Evolutionary conservation across 768 basidiomycete species (phyloP).

Genomic region (Hypholoma sublateritium): DNA sequence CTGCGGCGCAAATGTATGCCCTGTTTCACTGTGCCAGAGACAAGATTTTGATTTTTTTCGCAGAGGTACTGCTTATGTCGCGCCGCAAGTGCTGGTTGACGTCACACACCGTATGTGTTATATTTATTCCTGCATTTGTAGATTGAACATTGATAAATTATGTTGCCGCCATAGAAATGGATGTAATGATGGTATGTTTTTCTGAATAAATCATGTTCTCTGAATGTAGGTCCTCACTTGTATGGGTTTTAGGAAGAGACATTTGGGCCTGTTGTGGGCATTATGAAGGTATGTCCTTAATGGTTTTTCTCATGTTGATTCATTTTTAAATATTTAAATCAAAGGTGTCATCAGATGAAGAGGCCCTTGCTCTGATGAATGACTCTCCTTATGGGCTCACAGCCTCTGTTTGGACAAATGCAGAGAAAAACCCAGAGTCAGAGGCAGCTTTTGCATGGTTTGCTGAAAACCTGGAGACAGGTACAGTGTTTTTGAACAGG

Average conservation of each 20-base stretch:
- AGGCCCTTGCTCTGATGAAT: conserved; percentile 91
- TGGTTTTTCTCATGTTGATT: background rate
- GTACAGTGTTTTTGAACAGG: conserved; percentile 93
- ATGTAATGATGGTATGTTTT: conserved; percentile 79
- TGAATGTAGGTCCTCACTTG: background rate
- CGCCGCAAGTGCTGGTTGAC: conserved; percentile 86
- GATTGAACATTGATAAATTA: background rate
- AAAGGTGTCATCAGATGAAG: conserved; percentile 80
- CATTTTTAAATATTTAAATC: background rate
- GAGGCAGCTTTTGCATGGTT: conserved; percentile 67
- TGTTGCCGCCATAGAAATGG: conserved; percentile 62
- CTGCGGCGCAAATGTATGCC: conserved; percentile 64
- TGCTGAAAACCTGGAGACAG: conserved; percentile 74
- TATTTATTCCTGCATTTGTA: background rate
- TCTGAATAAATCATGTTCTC: background rate
- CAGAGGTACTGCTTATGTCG: conserved; percentile 85
- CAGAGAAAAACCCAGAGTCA: conserved; percentile 55
- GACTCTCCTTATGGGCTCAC: conserved; percentile 95
- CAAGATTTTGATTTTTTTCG: background rate
- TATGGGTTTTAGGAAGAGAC: conserved; percentile 74
- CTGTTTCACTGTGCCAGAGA: background rate
- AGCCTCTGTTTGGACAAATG: conserved; percentile 91
- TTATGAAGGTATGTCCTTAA: conserved; percentile 71
- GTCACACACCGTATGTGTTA: conserved; percentile 80
- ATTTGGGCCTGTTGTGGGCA: conserved; percentile 92